phyloP scores from a whole-genome alignment of 768 basidiomycete species.

The Gloeopeniophorella convolvens region DNA sequence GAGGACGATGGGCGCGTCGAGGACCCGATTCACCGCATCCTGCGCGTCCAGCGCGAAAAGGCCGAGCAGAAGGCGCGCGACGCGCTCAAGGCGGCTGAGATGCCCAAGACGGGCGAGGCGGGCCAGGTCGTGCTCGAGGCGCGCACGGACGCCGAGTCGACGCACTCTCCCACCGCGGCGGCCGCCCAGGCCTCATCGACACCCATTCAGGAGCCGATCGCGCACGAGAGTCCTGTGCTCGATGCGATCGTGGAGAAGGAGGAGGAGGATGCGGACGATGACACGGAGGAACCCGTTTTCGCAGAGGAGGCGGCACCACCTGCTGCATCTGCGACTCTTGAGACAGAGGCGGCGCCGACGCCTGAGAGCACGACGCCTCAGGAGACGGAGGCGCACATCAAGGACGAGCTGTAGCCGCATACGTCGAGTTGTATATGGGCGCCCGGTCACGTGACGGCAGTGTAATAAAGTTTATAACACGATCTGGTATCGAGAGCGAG shows the following conservation, averaged over 20 bases:
- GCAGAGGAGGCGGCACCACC: not conserved
- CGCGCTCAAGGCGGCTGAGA: slow-evolving; percentile 7
- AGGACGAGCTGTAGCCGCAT: slow-evolving; percentile 14
- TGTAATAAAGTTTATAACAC: slow-evolving; percentile 12
- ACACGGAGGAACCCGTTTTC: too few species aligned
- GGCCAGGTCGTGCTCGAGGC: slow-evolving; percentile 22
- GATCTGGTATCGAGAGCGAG: slow-evolving; percentile 16
- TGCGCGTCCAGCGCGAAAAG: slow-evolving; percentile 25
- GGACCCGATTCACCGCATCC: slow-evolving; percentile 24
- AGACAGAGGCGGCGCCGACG: not conserved
- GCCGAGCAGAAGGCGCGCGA: slow-evolving; percentile 19
- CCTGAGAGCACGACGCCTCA: not conserved
- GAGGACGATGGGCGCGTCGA: slow-evolving; percentile 22
- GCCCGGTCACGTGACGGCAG: not conserved
- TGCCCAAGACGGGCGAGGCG: slow-evolving; percentile 24
- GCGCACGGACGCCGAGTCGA: slow-evolving; percentile 15
- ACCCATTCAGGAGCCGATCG: too few species aligned
- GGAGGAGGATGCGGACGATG: too few species aligned
- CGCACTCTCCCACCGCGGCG: slow-evolving; percentile 8
- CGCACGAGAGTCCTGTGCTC: too few species aligned
- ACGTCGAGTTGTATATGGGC: too few species aligned
- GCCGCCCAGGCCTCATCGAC: not conserved
- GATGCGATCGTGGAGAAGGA: too few species aligned
- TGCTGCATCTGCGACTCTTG: not conserved
- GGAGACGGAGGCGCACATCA: not conserved